phyloP scores from a whole-genome alignment of 2,329 filamentous ascomycete genomes.

The Clarireedia hainanense region DNA sequence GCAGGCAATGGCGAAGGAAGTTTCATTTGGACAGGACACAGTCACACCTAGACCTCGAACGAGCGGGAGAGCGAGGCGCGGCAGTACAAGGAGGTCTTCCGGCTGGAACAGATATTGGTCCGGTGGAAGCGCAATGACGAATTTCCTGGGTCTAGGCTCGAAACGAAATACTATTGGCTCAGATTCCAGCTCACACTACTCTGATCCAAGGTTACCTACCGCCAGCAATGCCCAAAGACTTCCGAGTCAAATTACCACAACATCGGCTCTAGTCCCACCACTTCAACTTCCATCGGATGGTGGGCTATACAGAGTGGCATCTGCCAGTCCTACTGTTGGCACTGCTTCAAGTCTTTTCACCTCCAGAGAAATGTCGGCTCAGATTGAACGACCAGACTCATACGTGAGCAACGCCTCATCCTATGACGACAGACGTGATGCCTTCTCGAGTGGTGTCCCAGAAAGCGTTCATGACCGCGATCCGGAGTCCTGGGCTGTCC shows the following conservation, averaged over 20 bases:
- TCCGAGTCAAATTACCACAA: slow-evolving; percentile 46
- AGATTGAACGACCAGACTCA: slow-evolving; percentile 51
- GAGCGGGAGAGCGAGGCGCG: slow-evolving; percentile 17
- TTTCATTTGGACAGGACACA: slow-evolving; percentile 30
- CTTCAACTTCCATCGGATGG: slow-evolving; percentile 51
- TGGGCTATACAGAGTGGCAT: slow-evolving; percentile 49
- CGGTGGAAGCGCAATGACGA: slow-evolving; percentile 56
- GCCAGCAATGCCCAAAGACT: slow-evolving; percentile 36
- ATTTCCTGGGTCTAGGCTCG: slow-evolving; percentile 53
- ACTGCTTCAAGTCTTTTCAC: slow-evolving; percentile 40
- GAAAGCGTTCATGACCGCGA: slow-evolving; percentile 42
- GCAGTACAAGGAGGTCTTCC: slow-evolving; percentile 51
- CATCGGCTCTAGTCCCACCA: slow-evolving; percentile 64
- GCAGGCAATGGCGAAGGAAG: slow-evolving; percentile 9
- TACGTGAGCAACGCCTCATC: slow-evolving; percentile 23
- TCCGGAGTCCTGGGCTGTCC: slow-evolving; percentile 25
- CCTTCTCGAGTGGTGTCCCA: slow-evolving; percentile 58
- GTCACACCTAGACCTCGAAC: slow-evolving; percentile 15
- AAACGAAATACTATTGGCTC: slow-evolving; percentile 36
- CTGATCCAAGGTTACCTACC: slow-evolving; percentile 31
- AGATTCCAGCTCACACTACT: slow-evolving; percentile 46
- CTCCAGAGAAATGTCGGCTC: slow-evolving; percentile 51
- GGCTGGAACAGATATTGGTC: slow-evolving; percentile 76
- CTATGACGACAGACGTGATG: slow-evolving; percentile 31
- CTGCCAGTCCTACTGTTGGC: slow-evolving; percentile 62